Evolutionary conservation across 2,329 filamentous ascomycete genomes (phyloP).

Genomic region (Penicillium freii): DNA sequence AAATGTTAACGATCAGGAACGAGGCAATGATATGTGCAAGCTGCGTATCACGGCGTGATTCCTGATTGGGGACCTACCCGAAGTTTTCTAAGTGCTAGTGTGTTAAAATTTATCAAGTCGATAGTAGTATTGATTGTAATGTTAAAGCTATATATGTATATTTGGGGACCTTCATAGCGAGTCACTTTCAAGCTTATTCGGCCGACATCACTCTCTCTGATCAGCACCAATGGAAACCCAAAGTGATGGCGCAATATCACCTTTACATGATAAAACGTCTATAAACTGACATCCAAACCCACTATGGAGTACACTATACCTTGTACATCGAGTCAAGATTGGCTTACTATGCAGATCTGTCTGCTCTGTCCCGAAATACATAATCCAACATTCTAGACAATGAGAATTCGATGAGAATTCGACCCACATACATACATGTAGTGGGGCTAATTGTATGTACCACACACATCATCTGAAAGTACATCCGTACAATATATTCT

Average conservation of each 20-base stretch:
- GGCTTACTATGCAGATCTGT: neutral
- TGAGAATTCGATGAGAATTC: neutral
- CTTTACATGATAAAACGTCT: neutral
- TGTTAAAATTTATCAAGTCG: neutral
- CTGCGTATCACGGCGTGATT: neutral
- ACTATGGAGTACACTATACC: neutral
- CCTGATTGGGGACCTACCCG: neutral
- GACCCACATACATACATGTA: neutral
- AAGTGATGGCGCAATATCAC: neutral
- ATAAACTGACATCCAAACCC: neutral
- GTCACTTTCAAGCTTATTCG: neutral
- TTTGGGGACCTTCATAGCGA: neutral
- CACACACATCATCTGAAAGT: neutral
- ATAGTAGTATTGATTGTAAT: neutral
- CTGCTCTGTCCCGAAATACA: neutral
- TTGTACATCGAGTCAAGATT: neutral
- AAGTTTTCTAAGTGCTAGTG: neutral
- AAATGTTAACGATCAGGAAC: neutral
- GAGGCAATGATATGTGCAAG: neutral
- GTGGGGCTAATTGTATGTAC: neutral
- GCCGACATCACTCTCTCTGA: neutral
- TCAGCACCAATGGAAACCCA: neutral
- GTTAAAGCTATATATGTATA: no score
- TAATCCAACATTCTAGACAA: neutral
- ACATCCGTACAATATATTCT: neutral